Base-by-base conservation (phyloP, 768 basidiomycete species). In the Brasilioporus rufonigricans region DNA sequence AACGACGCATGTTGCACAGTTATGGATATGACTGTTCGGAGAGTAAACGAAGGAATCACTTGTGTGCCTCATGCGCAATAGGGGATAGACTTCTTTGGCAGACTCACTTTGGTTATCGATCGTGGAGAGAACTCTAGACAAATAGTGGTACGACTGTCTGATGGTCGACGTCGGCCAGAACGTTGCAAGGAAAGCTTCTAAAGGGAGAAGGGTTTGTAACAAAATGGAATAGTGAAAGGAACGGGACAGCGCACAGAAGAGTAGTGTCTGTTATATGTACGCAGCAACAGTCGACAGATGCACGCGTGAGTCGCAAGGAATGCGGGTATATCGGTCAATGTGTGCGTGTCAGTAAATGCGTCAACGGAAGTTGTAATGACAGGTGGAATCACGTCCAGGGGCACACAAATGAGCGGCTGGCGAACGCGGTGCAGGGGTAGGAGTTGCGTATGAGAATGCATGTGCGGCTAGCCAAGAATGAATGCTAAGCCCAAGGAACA, bases 1-100 rank as follows among this genome's bases (percentile, higher is more conserved):
- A 44, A 52, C 71, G 69, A 43, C 71, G 71, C 69, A 70, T 70
- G 50, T 57, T 57, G 46, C 33, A 35, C 47, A 24, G 50, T 47
- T 59, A 61, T 44, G n/a, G 39, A 50, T 55, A 19, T 31, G 50
- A 41, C 52, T 63, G 60, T 50, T 46, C 36, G 61, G 57, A 26
- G 58, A 58, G 57, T 60, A 55, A 67, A 47, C 55, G 35, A 46
- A 49, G 36, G 53, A 40, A 39, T 48, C 19, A 33, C 40, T 44
- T 48, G 44, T 48, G 35, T 55, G 49, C 43, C 57, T 50, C 53
- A 50, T 48, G 55, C 48, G 58, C 27, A 48, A 59, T 50, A 49
- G 39, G 55, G 41, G 33, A 53, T 44, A 26, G 32, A 44, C 14
- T 27, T 24, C 33, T 36, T 39, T 32, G 29, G 44, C n/a, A 38